Conservation (phyloP, 129 eudicot genomes). For the Chrysanthemum seticuspe region DNA sequence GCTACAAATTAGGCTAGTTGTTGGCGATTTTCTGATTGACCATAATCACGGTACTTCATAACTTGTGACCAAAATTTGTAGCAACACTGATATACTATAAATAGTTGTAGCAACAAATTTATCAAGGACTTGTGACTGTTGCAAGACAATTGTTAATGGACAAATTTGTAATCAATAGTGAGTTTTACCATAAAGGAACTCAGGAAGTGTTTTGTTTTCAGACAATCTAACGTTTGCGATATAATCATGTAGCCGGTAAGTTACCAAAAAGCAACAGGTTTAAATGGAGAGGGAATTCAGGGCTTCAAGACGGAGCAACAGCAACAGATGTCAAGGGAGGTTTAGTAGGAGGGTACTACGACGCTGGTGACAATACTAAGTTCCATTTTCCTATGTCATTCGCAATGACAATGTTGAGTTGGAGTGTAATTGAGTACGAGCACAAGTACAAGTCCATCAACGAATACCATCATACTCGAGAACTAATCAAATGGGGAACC, state of each 20-base stretch:
- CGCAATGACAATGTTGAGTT: slow-evolving; percentile 87
- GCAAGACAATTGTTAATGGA: too few relatives aligned
- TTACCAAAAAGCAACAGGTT: slow-evolving; percentile 65
- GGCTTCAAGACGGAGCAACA: slow-evolving; percentile 66
- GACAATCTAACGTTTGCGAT: not conserved
- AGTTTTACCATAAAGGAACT: not conserved
- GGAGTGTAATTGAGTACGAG: slow-evolving; percentile 88
- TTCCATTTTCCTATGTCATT: slow-evolving; percentile 88
- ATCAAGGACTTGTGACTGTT: too few relatives aligned
- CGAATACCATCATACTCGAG: slow-evolving; percentile 69
- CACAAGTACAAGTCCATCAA: slow-evolving; percentile 65
- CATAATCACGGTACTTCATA: too few relatives aligned
- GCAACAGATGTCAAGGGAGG: slow-evolving; percentile 68
- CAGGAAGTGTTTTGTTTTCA: not conserved
- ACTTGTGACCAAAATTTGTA: too few relatives aligned
- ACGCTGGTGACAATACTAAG: slow-evolving; percentile 81
- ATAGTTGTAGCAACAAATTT: too few relatives aligned
- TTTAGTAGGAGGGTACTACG: slow-evolving; percentile 90
- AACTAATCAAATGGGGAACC: slow-evolving; percentile 91
- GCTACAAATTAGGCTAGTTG: too few relatives aligned
- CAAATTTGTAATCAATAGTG: too few relatives aligned
- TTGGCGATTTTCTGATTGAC: too few relatives aligned
- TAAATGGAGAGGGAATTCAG: slow-evolving; percentile 84
- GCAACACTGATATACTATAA: too few relatives aligned
- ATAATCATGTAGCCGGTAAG: slow-evolving; percentile 61